Conservation (phyloP, 75 land plant species). For the Picea glauca region DNA sequence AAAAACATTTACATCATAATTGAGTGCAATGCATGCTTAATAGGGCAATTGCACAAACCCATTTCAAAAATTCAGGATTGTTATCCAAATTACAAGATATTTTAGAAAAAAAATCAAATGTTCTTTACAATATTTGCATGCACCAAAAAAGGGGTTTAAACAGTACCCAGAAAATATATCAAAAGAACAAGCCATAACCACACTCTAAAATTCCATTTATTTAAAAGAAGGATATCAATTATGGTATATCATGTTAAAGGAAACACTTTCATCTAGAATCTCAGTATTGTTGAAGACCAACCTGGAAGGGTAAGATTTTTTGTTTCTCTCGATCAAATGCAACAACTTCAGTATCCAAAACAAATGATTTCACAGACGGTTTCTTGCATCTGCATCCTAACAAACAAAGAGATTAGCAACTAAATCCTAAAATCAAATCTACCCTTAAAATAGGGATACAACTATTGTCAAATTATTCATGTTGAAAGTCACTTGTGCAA, state of each 20-base stretch:
- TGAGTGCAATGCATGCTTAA: no score
- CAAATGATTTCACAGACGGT: constrained; percentile 71
- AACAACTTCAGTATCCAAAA: constrained; percentile 94
- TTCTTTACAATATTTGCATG: no score
- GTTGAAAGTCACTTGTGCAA: not conserved
- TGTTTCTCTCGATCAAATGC: constrained; percentile 82
- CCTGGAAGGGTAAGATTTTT: constrained; percentile 93
- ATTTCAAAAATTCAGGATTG: no score
- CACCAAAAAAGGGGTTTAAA: no score
- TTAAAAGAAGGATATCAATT: no score
- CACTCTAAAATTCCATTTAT: no score
- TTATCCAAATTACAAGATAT: no score
- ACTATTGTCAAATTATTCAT: not conserved
- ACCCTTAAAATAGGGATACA: not conserved
- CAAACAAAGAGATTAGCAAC: constrained; percentile 1
- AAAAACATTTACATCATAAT: no score
- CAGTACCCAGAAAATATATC: not conserved
- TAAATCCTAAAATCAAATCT: not conserved
- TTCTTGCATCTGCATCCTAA: constrained; percentile 79
- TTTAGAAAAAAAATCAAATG: no score
- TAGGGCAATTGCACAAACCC: no score
- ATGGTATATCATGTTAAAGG: no score
- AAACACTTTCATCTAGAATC: not conserved
- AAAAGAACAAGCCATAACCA: not conserved
- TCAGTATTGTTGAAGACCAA: constrained; percentile 15